Evolutionary conservation across 2,329 filamentous ascomycete species (phyloP), one percentile per base, ranked within the genome.

Genomic region (Colletotrichum abscissum): DNA sequence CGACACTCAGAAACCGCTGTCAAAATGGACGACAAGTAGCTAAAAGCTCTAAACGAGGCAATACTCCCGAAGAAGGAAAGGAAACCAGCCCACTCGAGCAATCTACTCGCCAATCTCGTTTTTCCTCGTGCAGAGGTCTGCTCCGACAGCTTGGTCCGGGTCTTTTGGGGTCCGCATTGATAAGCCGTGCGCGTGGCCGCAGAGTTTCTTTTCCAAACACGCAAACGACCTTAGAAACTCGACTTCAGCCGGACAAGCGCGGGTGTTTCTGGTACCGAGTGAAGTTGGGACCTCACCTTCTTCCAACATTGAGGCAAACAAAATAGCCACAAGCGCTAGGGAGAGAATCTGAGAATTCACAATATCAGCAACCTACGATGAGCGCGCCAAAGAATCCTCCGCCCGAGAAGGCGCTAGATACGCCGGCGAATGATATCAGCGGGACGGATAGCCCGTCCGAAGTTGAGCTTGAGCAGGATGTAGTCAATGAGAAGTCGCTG

Each of bases 401-500:
- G 58, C 68, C 68, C 4, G 72, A 74, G 46, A 74, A 74, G 68
- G 67, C 62, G 22, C 9, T 46, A 9, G 65, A 69, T 26, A 30
- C 42, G 42, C 64, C 72, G 1, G 22, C 14, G 4, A 74, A 74
- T 5, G 69, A 72, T 12, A n/a, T 30, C 3, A 60, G 52, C 26
- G 62, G 57, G 35, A 52, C 63, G 8, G 68, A 74, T 5, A 74
- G 67, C 16, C 54, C 72, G 22, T 74, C 72, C 3, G 72, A 72
- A 6, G 19, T 49, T 8, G 68, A 72, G 24, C 19, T 33, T 7
- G 72, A 63, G 11, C 57, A 73, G 22, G 63, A 72, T 24, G 49
- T 26, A 0, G 78, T 92, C 38, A 87, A 89, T 67, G 91, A 93
- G 77, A 88, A 85, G 54, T 82, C 84, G 0, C 81, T 94, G 2